Evolutionary conservation across 2,329 filamentous ascomycete genomes (phyloP).

Genomic region (Nemania sp.): DNA sequence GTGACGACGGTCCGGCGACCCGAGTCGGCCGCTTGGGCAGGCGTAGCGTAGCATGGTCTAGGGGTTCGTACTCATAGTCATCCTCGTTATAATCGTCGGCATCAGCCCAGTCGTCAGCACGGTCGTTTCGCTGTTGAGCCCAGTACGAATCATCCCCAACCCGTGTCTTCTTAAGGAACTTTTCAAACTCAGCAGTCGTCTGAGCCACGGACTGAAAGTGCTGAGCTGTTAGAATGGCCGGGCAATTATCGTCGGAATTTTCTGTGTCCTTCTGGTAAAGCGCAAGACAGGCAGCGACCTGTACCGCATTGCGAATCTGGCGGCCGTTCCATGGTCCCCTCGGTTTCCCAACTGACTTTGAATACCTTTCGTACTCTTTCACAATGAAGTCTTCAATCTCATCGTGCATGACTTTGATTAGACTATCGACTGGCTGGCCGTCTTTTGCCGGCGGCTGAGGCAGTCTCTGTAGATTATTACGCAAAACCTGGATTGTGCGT

Average conservation of each 20-base stretch:
- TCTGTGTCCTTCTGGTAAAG: background rate
- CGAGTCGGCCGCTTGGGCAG: background rate
- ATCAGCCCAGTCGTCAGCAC: background rate
- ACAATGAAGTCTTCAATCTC: constrained; percentile 1
- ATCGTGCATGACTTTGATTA: constrained; percentile 17
- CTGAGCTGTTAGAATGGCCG: background rate
- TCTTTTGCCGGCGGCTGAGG: constrained; percentile 9
- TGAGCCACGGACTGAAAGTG: background rate
- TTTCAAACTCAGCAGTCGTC: background rate
- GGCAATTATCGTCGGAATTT: background rate
- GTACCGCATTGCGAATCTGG: constrained; percentile 1
- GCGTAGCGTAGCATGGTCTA: background rate
- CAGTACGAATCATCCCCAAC: background rate
- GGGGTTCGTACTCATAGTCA: background rate
- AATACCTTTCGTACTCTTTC: background rate
- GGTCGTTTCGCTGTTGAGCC: background rate
- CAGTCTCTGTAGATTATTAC: background rate
- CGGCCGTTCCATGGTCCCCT: constrained; percentile 31
- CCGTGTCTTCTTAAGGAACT: background rate
- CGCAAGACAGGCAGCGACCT: background rate
- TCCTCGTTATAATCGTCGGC: background rate
- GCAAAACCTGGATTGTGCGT: constrained; percentile 12
- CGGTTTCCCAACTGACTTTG: background rate
- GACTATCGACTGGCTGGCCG: constrained; percentile 20
- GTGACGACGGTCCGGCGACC: background rate